Evolutionary conservation across 441 rosid genomes (phyloP).

Genomic region (Raphanus hybrid): DNA sequence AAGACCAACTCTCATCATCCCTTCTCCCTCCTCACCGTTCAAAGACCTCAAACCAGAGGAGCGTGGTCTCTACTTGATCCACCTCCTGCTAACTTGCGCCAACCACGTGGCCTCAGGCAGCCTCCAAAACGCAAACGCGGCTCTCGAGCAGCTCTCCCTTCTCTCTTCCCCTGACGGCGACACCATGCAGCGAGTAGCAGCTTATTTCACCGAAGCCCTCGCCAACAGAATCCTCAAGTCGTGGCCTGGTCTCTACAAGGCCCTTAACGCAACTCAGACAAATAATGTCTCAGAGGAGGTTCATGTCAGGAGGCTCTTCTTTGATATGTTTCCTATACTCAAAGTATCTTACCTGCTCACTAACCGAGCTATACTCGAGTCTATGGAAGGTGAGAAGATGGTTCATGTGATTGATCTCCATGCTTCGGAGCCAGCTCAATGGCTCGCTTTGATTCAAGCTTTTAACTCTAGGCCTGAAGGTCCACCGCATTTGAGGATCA

Average conservation of each 20-base stretch:
- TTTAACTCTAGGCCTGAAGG: constrained; percentile 83
- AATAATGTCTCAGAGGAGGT: constrained; percentile 61
- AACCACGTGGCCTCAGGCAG: constrained; percentile 81
- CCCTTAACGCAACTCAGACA: constrained; percentile 77
- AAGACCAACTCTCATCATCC: constrained; percentile 53
- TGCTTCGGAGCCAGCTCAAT: constrained; percentile 78
- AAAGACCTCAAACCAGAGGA: constrained; percentile 87
- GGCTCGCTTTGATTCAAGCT: constrained; percentile 83
- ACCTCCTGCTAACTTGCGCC: constrained; percentile 83
- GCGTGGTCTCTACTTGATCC: constrained; percentile 89
- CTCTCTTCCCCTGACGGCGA: constrained; percentile 85
- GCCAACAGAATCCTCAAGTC: constrained; percentile 80
- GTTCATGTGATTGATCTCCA: constrained; percentile 87
- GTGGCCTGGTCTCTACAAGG: constrained; percentile 92
- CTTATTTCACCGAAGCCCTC: constrained; percentile 85
- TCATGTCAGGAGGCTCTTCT: constrained; percentile 61
- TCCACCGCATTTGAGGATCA: constrained; percentile 92
- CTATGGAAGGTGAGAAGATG: constrained; percentile 96
- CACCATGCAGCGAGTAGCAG: constrained; percentile 92
- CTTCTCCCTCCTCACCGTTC: constrained; percentile 48
- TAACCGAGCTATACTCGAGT: constrained; percentile 84
- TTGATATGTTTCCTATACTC: constrained; percentile 79
- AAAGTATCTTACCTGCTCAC: constrained; percentile 74
- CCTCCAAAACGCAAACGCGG: constrained; percentile 84
- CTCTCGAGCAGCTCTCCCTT: constrained; percentile 78